Base-by-base conservation (phyloP, 768 basidiomycete genomes). In the Mycena pura region DNA sequence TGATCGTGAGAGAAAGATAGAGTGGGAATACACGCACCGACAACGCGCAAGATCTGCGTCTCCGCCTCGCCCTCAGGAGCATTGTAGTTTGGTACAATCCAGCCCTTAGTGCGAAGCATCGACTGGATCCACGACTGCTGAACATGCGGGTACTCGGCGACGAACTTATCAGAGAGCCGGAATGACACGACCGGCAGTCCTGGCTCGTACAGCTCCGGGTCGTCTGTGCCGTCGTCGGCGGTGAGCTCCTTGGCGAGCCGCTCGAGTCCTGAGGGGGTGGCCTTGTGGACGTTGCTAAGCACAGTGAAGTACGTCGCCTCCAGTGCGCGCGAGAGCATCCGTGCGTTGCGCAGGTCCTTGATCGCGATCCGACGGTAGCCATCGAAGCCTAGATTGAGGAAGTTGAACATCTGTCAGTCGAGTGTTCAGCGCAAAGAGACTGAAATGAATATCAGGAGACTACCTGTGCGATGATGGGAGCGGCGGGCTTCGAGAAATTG, bases 101-200 rank as follows among this genome's bases (percentile, higher is more conserved):
- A 87, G 3, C 85, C 63, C 29, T 43, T 65, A 36, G 65, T 60
- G 24, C 36, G 52, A 21, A 65, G 24, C 44, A 57, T 59, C 57
- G 25, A 68, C 70, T 82, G 82, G 47, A 87, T 76, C 81, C 84
- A 84, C 13, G 54, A 71, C 67, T 86, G 86, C 68, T 85, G 73
- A 34, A 87, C 76, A 47, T 82, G 71, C 0, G 86, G 86, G 69
- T 86, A 79, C 54, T 84, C 73, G 54, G 76, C 68, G 64, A 77
- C 77, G 69, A 83, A 84, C 47, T 82, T 77, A 62, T 87, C 84
- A 1, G 81, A 82, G 47, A 88, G 69, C 19, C 76, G 72, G 80
- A 88, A 89, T 0, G 86, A 78, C 38, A 88, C 86, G 24, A 89
- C 87, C 7, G 87, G 87, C 2, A 89, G 76, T 10, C 84, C 85